Base-by-base conservation (phyloP, 208 protist genomes). In the Strigomonas oncopelti region DNA sequence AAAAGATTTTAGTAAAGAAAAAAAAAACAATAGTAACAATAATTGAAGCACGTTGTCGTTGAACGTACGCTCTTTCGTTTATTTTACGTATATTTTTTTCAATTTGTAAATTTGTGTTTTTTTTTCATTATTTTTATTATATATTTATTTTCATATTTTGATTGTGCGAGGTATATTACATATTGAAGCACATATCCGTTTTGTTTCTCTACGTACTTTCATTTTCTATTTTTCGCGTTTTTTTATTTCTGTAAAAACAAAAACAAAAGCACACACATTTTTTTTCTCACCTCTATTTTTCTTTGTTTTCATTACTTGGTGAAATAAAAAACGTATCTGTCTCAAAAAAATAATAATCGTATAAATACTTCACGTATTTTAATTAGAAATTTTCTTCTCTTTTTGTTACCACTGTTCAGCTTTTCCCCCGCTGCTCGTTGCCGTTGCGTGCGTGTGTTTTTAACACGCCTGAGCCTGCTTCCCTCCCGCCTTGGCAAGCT, bases 361-460 rank as follows among this genome's bases (percentile, higher is more conserved):
- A 4, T 52, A 25, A 52, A 61, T 45, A 27, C 13, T 27, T 22
- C 7, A 22, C 8, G 13, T 61, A 14, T 61, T 61, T 34, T 54
- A 51, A 29, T 42, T 32, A 53, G 51, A 53, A 1, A 29, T 53
- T 36, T 25, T 54, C 24, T 57, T 54, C n/a, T 25, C 48, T 28
- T 67, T 31, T 48, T 25, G 28, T 53, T 3, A 56, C 52, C 52
- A 56, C 7, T 56, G 38, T 51, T 27, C 54, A 13, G 3, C 54
- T n/a, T 18, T 4, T 3, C 3, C 18, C 18, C 27, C 18, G 31
- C 24, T 18, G 5, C 8, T 28, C 54, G 22, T 27, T 45, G 9
- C 48, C 36, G 31, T 57, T 58, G n/a, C n/a, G n/a, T n/a, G n/a
- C n/a, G n/a, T 71, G 62, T 58, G 11, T 64, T 61, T 71, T 71